Base-by-base conservation (phyloP, 1,284 basidiomycete species). In the Leccinum holopus region DNA sequence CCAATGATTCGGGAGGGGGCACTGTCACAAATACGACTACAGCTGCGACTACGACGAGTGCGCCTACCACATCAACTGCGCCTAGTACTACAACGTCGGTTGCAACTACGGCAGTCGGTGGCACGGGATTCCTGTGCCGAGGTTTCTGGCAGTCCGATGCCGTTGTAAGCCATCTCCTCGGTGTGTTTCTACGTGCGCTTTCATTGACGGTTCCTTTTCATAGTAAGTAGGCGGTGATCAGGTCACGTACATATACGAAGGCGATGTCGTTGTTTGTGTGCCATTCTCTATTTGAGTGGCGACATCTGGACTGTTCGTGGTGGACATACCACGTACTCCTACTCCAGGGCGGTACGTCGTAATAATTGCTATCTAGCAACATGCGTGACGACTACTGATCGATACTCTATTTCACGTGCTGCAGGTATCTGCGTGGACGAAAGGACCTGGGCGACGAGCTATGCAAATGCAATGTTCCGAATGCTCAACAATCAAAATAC, bases 71-170 rank as follows among this genome's bases (percentile, higher is more conserved):
- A 3, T 66, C 64, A 54, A 69, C 75, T 16, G 71, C 75, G 2
- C 64, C 72, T 3, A 72, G 32, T 32, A 32, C 75, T 0, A 69
- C 75, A 12, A 72, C 70, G 18, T 78, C 54, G 3, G 4, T 18
- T 5, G 10, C 49, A 35, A 37, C 32, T 2, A 69, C 68, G 0
- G 35, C 68, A 16, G 16, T 53, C 3, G 30, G 21, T 21, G 21
- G 65, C 3, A 54, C 62, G 0, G 61, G 28, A 79, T 10, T 78
- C 74, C 66, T 87, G 86, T 65, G 74, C 77, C 0, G 78, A 81
- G 14, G 77, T 84, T 51, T 72, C 80, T 9, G 85, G 86, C 70
- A 74, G 25, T 74, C 75, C 33, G 71, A 69, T 14, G 71, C 79
- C 21, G 76, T 79, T 5, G 84, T 86, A 68, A 62, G 83, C 75